Evolutionary conservation across 257 asterid species (phyloP).

Genomic region (Nemophila menziesii): DNA sequence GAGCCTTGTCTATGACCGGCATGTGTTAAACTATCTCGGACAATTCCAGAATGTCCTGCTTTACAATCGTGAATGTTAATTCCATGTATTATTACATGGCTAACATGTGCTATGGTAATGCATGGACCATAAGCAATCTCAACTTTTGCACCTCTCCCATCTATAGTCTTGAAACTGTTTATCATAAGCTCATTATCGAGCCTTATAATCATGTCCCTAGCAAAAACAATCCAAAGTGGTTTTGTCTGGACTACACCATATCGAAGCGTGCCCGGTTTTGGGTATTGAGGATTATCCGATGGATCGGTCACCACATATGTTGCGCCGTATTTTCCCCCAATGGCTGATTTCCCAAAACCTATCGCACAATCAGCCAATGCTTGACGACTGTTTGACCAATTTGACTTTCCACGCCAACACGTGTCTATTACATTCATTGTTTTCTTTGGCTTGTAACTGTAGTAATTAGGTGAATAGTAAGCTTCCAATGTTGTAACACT

Average conservation of each 20-base stretch:
- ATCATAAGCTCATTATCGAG: conserved; percentile 40
- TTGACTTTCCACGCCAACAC: conserved; percentile 7
- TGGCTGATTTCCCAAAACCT: conserved; percentile 4
- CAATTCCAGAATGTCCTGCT: conserved; percentile 40
- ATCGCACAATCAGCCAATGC: conserved; percentile 10
- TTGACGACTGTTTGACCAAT: conserved; percentile 7
- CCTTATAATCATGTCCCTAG: conserved; percentile 29
- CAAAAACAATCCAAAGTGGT: conserved; percentile 50
- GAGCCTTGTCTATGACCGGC: conserved; percentile 33
- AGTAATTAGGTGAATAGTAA: no score
- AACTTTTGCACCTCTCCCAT: conserved; percentile 46
- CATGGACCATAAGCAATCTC: conserved; percentile 48
- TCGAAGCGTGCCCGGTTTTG: conserved; percentile 21
- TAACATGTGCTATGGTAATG: conserved; percentile 31
- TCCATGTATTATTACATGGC: conserved; percentile 47
- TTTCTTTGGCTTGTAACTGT: no score
- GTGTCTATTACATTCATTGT: conserved; percentile 8
- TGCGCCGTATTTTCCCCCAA: conserved; percentile 2
- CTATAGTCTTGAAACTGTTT: conserved; percentile 45
- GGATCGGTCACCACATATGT: conserved; percentile 4
- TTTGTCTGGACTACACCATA: conserved; percentile 35
- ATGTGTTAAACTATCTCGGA: conserved; percentile 33
- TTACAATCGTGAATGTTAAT: conserved; percentile 51
- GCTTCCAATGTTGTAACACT: no score
- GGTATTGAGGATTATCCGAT: conserved; percentile 4